Evolutionary conservation across 306 rosid genomes (phyloP), one percentile per base, ranked within the genome.

Genomic region (Vachellia collinsii): DNA sequence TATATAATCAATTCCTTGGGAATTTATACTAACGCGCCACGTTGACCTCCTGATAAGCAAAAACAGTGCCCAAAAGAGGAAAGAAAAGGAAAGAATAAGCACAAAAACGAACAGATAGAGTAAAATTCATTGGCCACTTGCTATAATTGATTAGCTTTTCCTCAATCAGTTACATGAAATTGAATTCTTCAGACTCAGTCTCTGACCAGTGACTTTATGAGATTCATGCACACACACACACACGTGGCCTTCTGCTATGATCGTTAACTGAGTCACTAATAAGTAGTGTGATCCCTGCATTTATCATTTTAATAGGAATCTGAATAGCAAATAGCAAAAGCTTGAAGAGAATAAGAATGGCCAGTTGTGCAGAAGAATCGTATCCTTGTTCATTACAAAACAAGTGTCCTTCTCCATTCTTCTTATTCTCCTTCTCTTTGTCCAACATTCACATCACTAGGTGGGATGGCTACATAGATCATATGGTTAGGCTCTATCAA

Each of bases 41-140:
- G n/a, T 63, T 66, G 25, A 16, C 80, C 82, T 64, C 68, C 44
- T 84, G 16, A 72, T 39, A 43, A 41, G 66, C 34, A 11, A 34
- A 39, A 8, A 72, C 73, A 38, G 16, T 12, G 5, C 67, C 39
- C 4, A 62, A 62, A 67, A 47, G 25, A 22, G 61, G 61, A 2
- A 17, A 17, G 43, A 77, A 72, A 48, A 54, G 42, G n/a, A 71
- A 77, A 17, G 85, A 85, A 85, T 85, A 81, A 72, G 80, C 54
- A 81, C 74, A 20, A 66, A 72, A 79, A 72, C 10, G 64, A 77
- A 25, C 16, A 74, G 51, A 62, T 17, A 16, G 46, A 47, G 42
- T 29, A 67, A 66, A 58, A 66, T 39, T 85, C 82, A 84, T 66
- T 42, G 63, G 13, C n/a, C 83, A 81, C 88, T 73, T 11, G 3